Evolutionary conservation across 2,329 filamentous ascomycete species (phyloP), one percentile per base, ranked within the genome.

Genomic region (Akanthomyces lecanii): DNA sequence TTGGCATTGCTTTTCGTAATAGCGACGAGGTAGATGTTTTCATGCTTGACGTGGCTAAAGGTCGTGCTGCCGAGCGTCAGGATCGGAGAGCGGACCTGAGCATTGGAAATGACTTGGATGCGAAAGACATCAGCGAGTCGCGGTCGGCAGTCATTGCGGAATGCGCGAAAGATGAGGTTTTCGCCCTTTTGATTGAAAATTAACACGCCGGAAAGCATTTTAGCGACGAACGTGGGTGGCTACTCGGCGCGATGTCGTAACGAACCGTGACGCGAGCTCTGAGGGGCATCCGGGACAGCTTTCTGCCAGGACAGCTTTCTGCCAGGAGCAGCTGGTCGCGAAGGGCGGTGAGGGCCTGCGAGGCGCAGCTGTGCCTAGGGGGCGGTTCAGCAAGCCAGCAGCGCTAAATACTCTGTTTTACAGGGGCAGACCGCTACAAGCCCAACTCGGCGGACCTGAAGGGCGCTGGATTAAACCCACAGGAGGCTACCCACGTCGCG

Each of bases 141-240:
- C 62, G 95, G 95, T 63, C 96, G 92, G 79, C 95, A 98, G 80
- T 99, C 96, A 76, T 97, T 97, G 73, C 95, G 92, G 79, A 99
- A 99, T 71, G 95, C 92, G 74, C 95, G 92, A 82, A 99, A 97
- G 78, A 99, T 99, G 74, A 99, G 91, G 79, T 99, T 97, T 82
- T 99, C 95, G 79, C 95, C 95, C 80, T 99, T 99, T 77, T 99
- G 95, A 71, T 99, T 99, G 85, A 99, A 99, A 70, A 99, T 89
- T 69, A 99, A 87, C 73, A 99, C 94, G 65, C 95, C 95, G 70
- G 94, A 98, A 70, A 99, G 83, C 96, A 99, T 99, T 23, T 61
- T 63, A 25, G 55, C 50, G 45, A 62, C 38, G 23, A 25, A 16
- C 11, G 47, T 48, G 2, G 3, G 18, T 12, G 5, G 33, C 42